Evolutionary conservation across 148 eudicot species (phyloP), one percentile per base, ranked within the genome.

Genomic region (Silene uniflora): DNA sequence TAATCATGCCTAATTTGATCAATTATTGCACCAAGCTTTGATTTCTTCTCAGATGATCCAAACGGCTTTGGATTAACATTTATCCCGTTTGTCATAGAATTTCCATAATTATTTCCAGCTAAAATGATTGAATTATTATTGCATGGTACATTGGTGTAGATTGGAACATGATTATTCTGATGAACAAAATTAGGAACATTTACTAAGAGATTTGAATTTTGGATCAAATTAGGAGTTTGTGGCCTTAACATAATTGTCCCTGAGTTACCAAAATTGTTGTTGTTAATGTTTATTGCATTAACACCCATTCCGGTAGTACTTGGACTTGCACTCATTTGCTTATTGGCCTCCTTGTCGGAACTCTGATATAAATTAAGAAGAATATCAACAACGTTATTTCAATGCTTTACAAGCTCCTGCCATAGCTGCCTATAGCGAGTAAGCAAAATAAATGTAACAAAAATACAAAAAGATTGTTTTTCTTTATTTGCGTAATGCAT

Each of bases 1-100:
- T 75, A 75, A 56, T 63, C 76, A 21, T 18, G 76, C 67, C 83
- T 44, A 61, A 80, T 80, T 14, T 71, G 67, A 18, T 75, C 73
- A 75, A 75, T 71, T 59, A 67, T 71, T 69, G 17, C 78, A 7
- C 2, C 32, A 49, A 79, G 74, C 74, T 5, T 16, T 3, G 23
- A 49, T 11, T 14, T 10, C 10, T 35, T 16, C 64, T 54, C 24
- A 39, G 66, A 22, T 14, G 69, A 65, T 3, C 52, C 66, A 35
- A 18, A 35, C 42, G 65, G 18, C 27, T 39, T 14, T 21, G 46
- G 12, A 21, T 49, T 21, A 22, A 71, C 49, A 6, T 22, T 46
- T 65, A 47, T 7, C 70, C 54, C 60, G n/a, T 23, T 25, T 24
- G 61, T 27, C 18, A 16, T 7, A 27, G 39, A n/a, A 67, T 16